phyloP scores from a whole-genome alignment of 192 early-diverging fungal species.

The Funneliformis mosseae region DNA sequence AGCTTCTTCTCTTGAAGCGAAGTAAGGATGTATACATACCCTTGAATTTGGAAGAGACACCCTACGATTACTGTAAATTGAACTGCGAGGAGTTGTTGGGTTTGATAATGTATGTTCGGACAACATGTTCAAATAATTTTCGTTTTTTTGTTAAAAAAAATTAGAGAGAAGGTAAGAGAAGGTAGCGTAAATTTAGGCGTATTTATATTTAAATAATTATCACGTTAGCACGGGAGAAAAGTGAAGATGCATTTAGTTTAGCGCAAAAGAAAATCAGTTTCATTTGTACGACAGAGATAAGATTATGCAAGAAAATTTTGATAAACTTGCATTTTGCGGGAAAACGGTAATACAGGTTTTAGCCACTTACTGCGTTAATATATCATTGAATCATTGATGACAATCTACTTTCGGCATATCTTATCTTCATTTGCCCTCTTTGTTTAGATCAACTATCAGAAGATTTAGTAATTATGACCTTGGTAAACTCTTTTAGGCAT shows the following conservation, averaged over 20 bases:
- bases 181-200: not conserved
- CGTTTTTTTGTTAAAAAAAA: not conserved
- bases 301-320: not conserved
- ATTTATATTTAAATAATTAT: not conserved
- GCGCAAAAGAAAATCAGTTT: not conserved
- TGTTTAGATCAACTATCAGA: no score
- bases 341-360: no score
- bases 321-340: no score
- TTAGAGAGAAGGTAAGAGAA: no score
- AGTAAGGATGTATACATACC: not conserved
- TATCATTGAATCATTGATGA: no score
- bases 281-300: not conserved
- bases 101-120: not conserved
- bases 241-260: not conserved
- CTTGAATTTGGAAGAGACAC: not conserved
- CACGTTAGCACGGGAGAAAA: not conserved
- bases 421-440: no score
- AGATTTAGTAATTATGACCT: no score
- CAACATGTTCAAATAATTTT: not conserved
- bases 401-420: no score
- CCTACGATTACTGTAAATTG: not conserved
- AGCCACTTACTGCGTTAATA: no score
- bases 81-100: not conserved
- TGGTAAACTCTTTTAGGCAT: no score
- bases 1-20: constrained; percentile 9